These are phyloP conservation scores for Pyrus betulifolia DNA, from an alignment of 306 rosid species.

Conservation along the genomic window DNA sequence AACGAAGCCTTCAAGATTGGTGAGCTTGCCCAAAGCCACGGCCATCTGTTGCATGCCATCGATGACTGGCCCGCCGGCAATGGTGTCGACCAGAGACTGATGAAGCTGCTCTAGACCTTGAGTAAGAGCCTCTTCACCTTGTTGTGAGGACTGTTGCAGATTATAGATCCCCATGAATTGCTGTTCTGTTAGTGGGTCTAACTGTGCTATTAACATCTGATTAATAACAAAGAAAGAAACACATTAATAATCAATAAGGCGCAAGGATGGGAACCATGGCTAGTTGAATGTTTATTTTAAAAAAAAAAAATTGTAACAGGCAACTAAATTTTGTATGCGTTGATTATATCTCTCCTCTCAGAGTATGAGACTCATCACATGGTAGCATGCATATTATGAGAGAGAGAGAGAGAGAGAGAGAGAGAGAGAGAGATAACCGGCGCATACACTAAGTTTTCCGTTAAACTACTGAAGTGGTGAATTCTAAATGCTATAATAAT, in stretches of 20 bases:
- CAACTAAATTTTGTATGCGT: neutral
- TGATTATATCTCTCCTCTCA: neutral
- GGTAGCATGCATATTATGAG: neutral
- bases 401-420: neutral
- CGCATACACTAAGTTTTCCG: neutral
- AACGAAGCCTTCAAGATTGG: conserved; percentile 78
- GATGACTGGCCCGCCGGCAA: conserved; percentile 40
- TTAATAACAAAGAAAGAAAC: neutral
- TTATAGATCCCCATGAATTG: conserved; percentile 57
- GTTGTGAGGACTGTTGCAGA: conserved; percentile 54
- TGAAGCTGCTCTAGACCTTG: conserved; percentile 89
- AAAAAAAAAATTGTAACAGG: neutral
- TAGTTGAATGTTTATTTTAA: neutral
- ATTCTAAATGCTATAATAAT: too few species aligned
- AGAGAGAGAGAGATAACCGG: neutral
- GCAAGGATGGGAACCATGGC: neutral
- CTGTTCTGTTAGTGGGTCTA: conserved; percentile 83
- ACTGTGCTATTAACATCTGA: conserved; percentile 64
- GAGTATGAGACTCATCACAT: neutral
- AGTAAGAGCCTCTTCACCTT: conserved; percentile 84
- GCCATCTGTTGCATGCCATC: conserved; percentile 86
- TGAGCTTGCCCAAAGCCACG: conserved; percentile 57
- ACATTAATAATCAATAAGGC: neutral
- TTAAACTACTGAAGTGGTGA: too few species aligned
- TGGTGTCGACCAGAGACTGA: conserved; percentile 58